Evolutionary conservation across 2,329 filamentous ascomycete species (phyloP).

Genomic region (Zymoseptoria pseudotritici): DNA sequence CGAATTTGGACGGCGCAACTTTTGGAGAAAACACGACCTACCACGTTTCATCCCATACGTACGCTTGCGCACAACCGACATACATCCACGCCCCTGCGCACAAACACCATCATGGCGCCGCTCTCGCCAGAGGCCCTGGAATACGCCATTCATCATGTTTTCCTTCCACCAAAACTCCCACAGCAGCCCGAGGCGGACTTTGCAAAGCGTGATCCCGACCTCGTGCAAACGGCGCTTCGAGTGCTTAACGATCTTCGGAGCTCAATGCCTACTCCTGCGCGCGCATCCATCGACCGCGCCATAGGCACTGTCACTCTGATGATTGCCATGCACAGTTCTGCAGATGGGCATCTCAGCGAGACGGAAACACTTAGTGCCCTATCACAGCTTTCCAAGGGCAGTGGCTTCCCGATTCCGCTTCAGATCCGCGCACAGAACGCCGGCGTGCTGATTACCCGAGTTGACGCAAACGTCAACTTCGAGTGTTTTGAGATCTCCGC

Average conservation of each 20-base stretch:
- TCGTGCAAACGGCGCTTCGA: neutral
- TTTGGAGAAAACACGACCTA: neutral
- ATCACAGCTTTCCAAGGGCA: neutral
- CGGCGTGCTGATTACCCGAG: constrained; percentile 17
- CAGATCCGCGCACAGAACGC: constrained; percentile 18
- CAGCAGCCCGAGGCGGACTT: constrained; percentile 7
- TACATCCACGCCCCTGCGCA: neutral
- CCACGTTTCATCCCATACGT: neutral
- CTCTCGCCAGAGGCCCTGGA: neutral
- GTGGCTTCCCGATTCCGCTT: neutral
- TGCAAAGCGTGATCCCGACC: neutral
- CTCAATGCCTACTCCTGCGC: neutral
- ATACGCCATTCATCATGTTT: neutral
- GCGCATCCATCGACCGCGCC: neutral
- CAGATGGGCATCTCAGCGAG: neutral
- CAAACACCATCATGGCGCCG: neutral
- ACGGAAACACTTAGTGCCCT: neutral
- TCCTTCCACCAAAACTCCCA: constrained; percentile 26
- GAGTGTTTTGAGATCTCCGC: constrained; percentile 57
- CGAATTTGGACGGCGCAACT: neutral
- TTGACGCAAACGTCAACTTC: constrained; percentile 36
- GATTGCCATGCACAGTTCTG: neutral
- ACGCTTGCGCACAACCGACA: neutral
- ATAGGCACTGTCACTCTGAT: neutral
- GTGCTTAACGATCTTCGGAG: neutral